phyloP scores from a whole-genome alignment of 1,139 yeast genomes.

The Meyerozyma carpophila region DNA sequence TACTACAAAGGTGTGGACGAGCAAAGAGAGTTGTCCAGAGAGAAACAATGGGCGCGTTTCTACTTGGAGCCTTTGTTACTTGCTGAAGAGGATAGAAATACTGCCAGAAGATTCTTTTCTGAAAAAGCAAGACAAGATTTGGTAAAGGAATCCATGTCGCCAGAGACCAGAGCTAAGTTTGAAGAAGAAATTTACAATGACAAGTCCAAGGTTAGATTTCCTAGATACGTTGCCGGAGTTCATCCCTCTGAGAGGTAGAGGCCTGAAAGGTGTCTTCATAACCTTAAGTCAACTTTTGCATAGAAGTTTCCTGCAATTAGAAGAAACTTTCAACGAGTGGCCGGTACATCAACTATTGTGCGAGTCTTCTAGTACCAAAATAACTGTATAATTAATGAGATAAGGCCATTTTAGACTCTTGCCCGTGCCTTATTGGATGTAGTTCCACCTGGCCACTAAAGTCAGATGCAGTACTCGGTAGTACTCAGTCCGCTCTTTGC shows the following conservation, averaged over 20 bases:
- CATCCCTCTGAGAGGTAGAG: conserved; percentile 30
- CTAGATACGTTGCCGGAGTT: conserved; percentile 39
- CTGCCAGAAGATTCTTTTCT: conserved; percentile 66
- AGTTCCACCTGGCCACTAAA: not conserved
- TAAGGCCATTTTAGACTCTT: not conserved
- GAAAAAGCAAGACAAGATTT: conserved; percentile 64
- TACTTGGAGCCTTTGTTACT: conserved; percentile 67
- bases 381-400: not conserved
- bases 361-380: not conserved
- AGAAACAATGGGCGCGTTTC: conserved; percentile 73
- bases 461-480: not conserved
- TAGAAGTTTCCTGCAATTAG: not conserved
- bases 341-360: not conserved
- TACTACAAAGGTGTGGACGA: conserved; percentile 67
- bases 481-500: not conserved
- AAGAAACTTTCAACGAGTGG: not conserved
- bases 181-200: conserved; percentile 43
- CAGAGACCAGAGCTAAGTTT: conserved; percentile 35
- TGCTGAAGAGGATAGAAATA: conserved; percentile 80
- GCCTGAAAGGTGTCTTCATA: not conserved
- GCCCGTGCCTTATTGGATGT: not conserved
- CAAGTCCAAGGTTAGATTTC: conserved; percentile 42
- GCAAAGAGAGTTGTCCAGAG: conserved; percentile 71
- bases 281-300: not conserved
- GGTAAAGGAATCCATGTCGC: conserved; percentile 40